phyloP scores from a whole-genome alignment of 108 stramenopile genomes.

The Mediolabrus comicus region DNA sequence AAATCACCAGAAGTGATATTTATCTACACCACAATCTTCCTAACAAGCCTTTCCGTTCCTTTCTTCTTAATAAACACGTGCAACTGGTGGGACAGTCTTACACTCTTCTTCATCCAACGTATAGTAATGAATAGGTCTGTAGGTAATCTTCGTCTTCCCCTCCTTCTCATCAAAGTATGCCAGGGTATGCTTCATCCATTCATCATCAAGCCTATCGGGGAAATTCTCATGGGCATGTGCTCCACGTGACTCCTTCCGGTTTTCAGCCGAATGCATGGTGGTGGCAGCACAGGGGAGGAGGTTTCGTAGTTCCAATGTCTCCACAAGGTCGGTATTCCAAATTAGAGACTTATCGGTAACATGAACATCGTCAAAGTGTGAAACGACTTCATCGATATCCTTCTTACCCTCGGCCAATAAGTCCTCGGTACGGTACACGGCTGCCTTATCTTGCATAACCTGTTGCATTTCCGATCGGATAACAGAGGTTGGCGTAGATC shows the following conservation, averaged over 20 bases:
- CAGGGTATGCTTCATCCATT: constrained; percentile 99
- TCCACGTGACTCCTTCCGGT: constrained; percentile 94
- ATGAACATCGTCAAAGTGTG: constrained; percentile 83
- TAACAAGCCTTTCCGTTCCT: too few relatives aligned
- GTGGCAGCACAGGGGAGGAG: constrained; percentile 92
- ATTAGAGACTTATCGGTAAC: constrained; percentile 94
- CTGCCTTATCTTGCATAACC: constrained; percentile 98
- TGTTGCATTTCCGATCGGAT: constrained; percentile 93
- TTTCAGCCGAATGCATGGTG: constrained; percentile 97
- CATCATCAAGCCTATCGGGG: constrained; percentile 91
- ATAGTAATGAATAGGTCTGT: constrained; percentile 94
- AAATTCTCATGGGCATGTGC: constrained; percentile 99
- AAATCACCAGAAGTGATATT: too few relatives aligned
- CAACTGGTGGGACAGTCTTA: constrained; percentile 89
- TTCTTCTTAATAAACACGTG: constrained; percentile 92
- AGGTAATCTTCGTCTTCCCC: constrained; percentile 86
- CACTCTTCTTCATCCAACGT: constrained; percentile 96
- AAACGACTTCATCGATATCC: constrained; percentile 89
- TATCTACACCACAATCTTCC: background rate
- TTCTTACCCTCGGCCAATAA: constrained; percentile 80
- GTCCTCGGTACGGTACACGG: constrained; percentile 95
- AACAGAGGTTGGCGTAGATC: constrained; percentile 80
- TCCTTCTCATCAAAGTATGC: constrained; percentile 91
- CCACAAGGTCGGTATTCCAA: constrained; percentile 99
- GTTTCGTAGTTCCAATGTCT: constrained; percentile 93